phyloP scores from a whole-genome alignment of 306 rosid species.

The Psophocarpus tetragonolobus region DNA sequence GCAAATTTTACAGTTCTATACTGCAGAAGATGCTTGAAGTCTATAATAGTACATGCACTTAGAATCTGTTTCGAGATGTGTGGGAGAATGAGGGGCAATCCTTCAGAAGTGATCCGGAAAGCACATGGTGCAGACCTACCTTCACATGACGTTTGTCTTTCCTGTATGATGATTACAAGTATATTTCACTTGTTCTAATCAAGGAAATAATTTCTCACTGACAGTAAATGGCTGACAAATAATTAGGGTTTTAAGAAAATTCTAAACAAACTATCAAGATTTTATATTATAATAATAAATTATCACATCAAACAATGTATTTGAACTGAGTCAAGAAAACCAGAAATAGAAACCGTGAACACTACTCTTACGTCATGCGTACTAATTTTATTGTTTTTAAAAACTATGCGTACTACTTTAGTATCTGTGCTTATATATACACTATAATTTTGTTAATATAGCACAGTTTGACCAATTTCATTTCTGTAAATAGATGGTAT shows the following conservation, averaged over 20 bases:
- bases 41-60: conserved; percentile 53
- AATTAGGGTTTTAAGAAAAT: neutral
- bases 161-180: conserved; percentile 48
- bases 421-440: neutral
- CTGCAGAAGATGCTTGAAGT: conserved; percentile 88
- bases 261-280: neutral
- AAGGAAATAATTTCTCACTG: neutral
- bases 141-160: conserved; percentile 81
- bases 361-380: neutral
- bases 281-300: neutral
- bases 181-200: conserved; percentile 13
- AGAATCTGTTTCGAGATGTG: conserved; percentile 77
- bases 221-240: conserved; percentile 5
- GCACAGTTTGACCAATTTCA: conserved; percentile 7
- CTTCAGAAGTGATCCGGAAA: conserved; percentile 91
- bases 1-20: conserved; percentile 72
- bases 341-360: neutral
- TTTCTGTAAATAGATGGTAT: neutral
- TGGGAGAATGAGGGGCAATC: conserved; percentile 82
- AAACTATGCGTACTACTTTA: conserved; percentile 5
- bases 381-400: conserved; percentile 5
- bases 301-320: conserved; percentile 14
- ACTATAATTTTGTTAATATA: neutral
- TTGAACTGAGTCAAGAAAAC: neutral
- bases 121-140: conserved; percentile 73